Evolutionary conservation across 768 basidiomycete species (phyloP), one percentile per base, ranked within the genome.

Genomic region (Pisolithus albus): DNA sequence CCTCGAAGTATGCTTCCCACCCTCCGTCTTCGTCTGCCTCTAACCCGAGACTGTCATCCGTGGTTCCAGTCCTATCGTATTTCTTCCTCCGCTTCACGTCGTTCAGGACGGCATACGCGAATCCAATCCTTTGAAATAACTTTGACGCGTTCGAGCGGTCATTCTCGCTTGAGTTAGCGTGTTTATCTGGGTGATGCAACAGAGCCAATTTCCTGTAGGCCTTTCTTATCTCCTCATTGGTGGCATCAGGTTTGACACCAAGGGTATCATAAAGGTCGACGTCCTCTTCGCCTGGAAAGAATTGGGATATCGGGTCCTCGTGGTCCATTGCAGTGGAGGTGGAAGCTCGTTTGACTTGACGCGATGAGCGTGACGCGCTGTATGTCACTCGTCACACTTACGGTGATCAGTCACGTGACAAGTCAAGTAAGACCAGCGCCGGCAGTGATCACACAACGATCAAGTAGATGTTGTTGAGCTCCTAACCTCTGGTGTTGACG

Each of bases 1-100:
- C 84, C 64, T 86, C 87, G 60, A 98, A 99, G 70, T 99, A 99
- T 6, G 88, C 81, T 61, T 92, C 91, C 96, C 96, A 99, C 19
- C 68, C 66, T 1, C 92, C 90, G 54, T 84, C 88, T 53, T 87
- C 89, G 9, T 82, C 89, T 6, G 79, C 79, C 21, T 73, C 82
- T 38, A 87, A 64, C 46, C 84, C 83, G 41, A 86, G 77, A 9
- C 79, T 80, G 60, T 97, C 93, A 56, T 84, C 82, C 8, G 93
- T 96, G 57, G 79, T 79, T 16, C 96, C 96, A 0, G 88, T 95
- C 50, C 68, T 69, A 60, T 98, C 93, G 58, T 97, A 99, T 53
- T 82, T 75, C 62, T 80, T 74, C 63, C 84, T 79, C 57, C 84
- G 70, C 61, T 80, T 83, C 52, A 82, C 82, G 58, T 98, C 93